These are phyloP conservation scores for Nakataea oryzae DNA, from an alignment of 2,329 filamentous ascomycete genomes.

Conservation along the genomic window DNA sequence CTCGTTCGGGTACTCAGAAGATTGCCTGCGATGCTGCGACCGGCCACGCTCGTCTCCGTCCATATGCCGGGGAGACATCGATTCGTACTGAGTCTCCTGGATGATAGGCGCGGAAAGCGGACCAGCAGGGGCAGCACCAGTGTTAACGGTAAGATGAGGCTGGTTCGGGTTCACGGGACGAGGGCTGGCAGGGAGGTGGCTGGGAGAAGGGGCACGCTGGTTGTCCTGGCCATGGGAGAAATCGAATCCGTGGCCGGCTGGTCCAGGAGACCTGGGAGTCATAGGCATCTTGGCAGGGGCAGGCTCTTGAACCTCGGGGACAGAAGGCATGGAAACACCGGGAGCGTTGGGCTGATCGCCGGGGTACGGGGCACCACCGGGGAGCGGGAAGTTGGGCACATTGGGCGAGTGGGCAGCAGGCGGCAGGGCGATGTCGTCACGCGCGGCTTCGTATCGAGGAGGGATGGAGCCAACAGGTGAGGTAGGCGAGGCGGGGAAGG, in stretches of 20 bases:
- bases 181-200: slow-evolving; percentile 6
- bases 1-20: slow-evolving; percentile 14
- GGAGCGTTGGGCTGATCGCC: slow-evolving; percentile 17
- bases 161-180: slow-evolving; percentile 1
- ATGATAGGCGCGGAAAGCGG: slow-evolving; percentile 15
- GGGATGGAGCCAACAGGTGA: not conserved
- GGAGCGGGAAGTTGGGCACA: slow-evolving; percentile 10
- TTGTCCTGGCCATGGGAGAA: slow-evolving; percentile 5
- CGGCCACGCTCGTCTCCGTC: slow-evolving; percentile 11
- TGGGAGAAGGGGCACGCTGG: slow-evolving; percentile 1
- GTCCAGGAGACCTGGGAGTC: slow-evolving; percentile 15
- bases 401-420: not conserved
- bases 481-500: slow-evolving; percentile 22
- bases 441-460: slow-evolving; percentile 1
- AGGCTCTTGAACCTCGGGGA: slow-evolving; percentile 25
- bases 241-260: not conserved
- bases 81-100: slow-evolving; percentile 18
- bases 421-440: not conserved
- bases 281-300: slow-evolving; percentile 13
- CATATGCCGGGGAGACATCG: slow-evolving; percentile 7
- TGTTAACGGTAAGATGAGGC: slow-evolving; percentile 1
- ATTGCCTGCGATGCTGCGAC: slow-evolving; percentile 14
- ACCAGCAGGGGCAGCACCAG: slow-evolving; percentile 1
- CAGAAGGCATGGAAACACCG: slow-evolving; percentile 12
- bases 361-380: slow-evolving; percentile 24